Conservation (phyloP, 2,329 filamentous ascomycete species). For the Microdochium paspali region DNA sequence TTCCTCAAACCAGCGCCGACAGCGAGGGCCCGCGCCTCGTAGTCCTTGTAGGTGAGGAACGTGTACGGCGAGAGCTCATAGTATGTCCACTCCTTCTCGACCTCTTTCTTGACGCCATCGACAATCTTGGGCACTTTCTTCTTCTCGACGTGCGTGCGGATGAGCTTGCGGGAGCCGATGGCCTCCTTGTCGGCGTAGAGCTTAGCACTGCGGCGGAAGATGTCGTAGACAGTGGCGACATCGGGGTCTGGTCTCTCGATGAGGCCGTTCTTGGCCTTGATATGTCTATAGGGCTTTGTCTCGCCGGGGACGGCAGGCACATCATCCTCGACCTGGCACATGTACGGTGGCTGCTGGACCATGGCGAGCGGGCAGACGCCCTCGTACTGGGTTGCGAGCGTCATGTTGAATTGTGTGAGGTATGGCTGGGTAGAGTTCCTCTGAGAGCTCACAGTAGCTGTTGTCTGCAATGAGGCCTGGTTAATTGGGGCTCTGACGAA, state of each 20-base stretch:
- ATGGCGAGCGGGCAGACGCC: constrained; percentile 44
- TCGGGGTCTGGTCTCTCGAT: constrained; percentile 56
- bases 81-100: constrained; percentile 87
- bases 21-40: constrained; percentile 59
- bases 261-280: constrained; percentile 61
- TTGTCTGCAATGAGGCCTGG: too few species aligned
- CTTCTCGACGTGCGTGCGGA: constrained; percentile 71
- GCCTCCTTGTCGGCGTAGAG: constrained; percentile 54
- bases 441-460: constrained; percentile 2
- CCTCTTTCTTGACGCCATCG: constrained; percentile 67
- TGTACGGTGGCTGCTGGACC: constrained; percentile 64
- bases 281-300: constrained; percentile 72
- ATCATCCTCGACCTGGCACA: constrained; percentile 62
- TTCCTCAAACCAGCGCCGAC: constrained; percentile 66
- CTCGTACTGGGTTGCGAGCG: constrained; percentile 17
- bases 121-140: constrained; percentile 87
- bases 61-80: constrained; percentile 74
- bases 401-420: constrained; percentile 8
- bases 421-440: neutral
- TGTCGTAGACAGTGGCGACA: constrained; percentile 69
- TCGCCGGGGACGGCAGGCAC: constrained; percentile 65
- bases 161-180: constrained; percentile 61
- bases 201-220: constrained; percentile 60
- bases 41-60: constrained; percentile 72
- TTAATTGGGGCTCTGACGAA: too few species aligned